These are phyloP conservation scores for Olyra latifolia DNA, from an alignment of 176 grass and related monocot genomes.

Conservation along the genomic window DNA sequence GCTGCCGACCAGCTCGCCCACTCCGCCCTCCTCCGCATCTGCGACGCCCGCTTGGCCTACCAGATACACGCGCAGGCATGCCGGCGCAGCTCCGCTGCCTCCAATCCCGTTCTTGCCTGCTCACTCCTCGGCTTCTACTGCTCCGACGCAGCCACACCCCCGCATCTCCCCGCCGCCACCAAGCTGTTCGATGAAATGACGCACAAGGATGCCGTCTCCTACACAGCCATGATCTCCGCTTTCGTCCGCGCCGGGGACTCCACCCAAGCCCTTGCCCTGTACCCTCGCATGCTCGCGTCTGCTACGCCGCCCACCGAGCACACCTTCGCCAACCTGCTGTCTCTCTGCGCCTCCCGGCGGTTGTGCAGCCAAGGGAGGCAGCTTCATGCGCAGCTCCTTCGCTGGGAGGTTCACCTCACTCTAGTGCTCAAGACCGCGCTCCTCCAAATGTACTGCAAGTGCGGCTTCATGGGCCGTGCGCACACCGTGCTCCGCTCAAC, in stretches of 20 bases:
- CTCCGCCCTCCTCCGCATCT: constrained; percentile 62
- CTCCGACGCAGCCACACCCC: neutral
- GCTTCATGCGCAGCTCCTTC: constrained; percentile 72
- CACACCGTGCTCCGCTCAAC: constrained; percentile 51
- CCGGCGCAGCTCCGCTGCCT: constrained; percentile 45
- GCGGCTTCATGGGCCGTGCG: constrained; percentile 38
- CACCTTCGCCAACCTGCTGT: constrained; percentile 63
- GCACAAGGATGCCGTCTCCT: constrained; percentile 58
- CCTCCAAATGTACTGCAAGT: constrained; percentile 70
- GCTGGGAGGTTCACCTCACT: constrained; percentile 48
- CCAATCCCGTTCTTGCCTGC: constrained; percentile 58
- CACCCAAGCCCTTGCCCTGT: constrained; percentile 47
- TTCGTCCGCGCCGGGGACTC: constrained; percentile 46
- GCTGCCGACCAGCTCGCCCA: constrained; percentile 56
- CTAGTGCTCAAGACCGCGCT: constrained; percentile 74
- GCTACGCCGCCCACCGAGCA: constrained; percentile 46
- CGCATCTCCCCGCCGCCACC: constrained; percentile 20
- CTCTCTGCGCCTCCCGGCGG: constrained; percentile 38
- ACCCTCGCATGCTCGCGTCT: constrained; percentile 50
- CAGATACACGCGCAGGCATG: constrained; percentile 66
- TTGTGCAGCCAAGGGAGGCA: constrained; percentile 32
- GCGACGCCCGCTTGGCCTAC: constrained; percentile 29
- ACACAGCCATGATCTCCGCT: constrained; percentile 64
- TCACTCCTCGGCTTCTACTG: constrained; percentile 62
- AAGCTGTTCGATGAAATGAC: constrained; percentile 58